Conservation (phyloP, 2,329 filamentous ascomycete genomes). For the Immersiporthe knoxdaviesiana region DNA sequence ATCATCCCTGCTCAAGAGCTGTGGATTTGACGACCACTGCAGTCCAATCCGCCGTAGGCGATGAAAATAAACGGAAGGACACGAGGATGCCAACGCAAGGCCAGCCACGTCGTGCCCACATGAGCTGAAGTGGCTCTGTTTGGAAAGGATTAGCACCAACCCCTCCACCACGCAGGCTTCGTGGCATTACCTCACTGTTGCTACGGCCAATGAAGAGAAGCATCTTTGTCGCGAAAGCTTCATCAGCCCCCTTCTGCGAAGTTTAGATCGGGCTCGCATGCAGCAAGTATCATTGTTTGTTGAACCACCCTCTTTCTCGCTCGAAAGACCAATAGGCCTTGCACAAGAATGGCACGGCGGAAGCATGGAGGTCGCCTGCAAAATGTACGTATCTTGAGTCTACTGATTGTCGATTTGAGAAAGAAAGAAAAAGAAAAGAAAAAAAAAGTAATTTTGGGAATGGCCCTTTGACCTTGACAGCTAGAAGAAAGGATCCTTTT, state of each 20-base stretch:
- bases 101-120: background rate
- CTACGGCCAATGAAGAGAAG: background rate
- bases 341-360: background rate
- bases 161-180: background rate
- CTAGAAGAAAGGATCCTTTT: background rate
- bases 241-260: background rate
- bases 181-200: background rate
- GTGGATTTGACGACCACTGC: background rate
- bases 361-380: background rate
- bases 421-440: too few species aligned
- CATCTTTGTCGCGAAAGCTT: background rate
- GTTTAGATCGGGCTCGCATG: background rate
- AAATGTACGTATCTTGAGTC: background rate
- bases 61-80: background rate
- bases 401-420: too few species aligned
- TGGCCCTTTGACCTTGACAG: background rate
- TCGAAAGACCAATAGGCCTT: background rate
- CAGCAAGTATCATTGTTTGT: background rate
- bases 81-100: background rate
- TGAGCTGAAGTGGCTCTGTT: background rate
- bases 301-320: background rate
- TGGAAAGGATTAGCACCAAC: background rate
- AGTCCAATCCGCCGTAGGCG: background rate
- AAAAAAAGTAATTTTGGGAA: rapidly evolving
- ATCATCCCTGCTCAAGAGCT: background rate